A percentile compares a stretch with the other conserved stretches of the same genome.
phyloP scores from a whole-genome alignment of 139 green algal genomes.

The Marvania coccoides region DNA sequence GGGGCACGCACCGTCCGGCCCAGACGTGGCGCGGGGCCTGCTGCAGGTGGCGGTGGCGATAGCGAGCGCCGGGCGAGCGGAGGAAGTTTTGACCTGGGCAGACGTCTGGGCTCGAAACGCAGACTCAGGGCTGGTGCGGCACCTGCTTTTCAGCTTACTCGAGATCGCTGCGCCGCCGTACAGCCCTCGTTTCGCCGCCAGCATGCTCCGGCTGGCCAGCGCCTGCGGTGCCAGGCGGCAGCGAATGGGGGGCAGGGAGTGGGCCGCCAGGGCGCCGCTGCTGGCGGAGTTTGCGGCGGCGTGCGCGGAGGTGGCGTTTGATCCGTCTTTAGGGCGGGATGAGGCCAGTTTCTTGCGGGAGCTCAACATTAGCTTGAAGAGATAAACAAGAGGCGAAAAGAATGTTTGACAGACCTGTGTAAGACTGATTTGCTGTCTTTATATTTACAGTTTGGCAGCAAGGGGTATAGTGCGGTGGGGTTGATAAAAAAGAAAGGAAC shows the following conservation, averaged over 20 bases:
- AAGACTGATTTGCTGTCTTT: no score
- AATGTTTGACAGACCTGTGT: no score
- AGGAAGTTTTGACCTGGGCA: slow-evolving; percentile 16
- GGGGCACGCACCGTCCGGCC: not conserved
- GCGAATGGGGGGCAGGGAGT: slow-evolving; percentile 2
- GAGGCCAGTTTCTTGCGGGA: no score
- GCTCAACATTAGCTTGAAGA: no score
- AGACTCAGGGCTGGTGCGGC: slow-evolving; percentile 29
- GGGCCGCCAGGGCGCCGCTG: slow-evolving; percentile 9
- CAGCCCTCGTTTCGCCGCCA: slow-evolving; percentile 26
- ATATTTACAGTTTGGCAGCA: no score
- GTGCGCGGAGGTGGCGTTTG: not conserved
- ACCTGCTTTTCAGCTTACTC: slow-evolving; percentile 36
- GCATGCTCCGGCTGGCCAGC: not conserved
- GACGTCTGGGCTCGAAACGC: slow-evolving; percentile 25
- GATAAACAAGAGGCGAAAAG: no score
- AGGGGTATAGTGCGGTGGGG: no score
- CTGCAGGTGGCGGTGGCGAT: slow-evolving; percentile 15
- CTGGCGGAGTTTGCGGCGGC: slow-evolving; percentile 33
- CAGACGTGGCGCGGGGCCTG: slow-evolving; percentile 3
- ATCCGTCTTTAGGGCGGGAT: no score
- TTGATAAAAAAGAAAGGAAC: no score
- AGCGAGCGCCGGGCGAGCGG: not conserved
- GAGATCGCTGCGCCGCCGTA: slow-evolving; percentile 33
- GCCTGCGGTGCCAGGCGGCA: slow-evolving; percentile 1